A percentile compares a stretch with the other conserved stretches of the same genome.
These are phyloP conservation scores for Herpetomonas tarakana DNA, from an alignment of 208 protist species.

Conservation along the genomic window DNA sequence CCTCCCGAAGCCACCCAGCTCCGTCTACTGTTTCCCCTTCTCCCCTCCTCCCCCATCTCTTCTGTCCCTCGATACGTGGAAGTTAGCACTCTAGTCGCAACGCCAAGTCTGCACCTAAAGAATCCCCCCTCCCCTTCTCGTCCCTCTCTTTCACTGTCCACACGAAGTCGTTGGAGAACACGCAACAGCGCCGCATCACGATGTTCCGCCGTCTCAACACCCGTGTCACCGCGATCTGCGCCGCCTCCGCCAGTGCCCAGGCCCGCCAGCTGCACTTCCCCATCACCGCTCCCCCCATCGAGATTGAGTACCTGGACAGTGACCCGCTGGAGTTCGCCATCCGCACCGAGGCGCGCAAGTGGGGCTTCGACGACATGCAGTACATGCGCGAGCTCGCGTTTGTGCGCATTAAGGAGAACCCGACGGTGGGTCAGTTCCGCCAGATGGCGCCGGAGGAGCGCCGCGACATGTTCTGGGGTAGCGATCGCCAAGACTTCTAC, in stretches of 20 bases:
- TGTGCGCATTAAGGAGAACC: constrained; percentile 88
- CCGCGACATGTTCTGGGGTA: constrained; percentile 84
- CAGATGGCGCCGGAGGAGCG: constrained; percentile 81
- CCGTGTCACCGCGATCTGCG: constrained; percentile 28
- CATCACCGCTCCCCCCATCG: constrained; percentile 72
- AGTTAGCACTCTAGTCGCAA: too few species aligned
- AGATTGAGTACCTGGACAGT: constrained; percentile 84
- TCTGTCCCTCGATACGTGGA: too few species aligned
- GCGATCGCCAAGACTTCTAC: constrained; percentile 88
- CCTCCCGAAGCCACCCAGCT: too few species aligned
- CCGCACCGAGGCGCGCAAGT: constrained; percentile 85
- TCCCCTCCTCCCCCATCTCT: too few species aligned
- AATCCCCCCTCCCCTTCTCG: too few species aligned
- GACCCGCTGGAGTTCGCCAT: constrained; percentile 87
- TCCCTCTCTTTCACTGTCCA: not conserved
- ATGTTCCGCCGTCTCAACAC: constrained; percentile 55
- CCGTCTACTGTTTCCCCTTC: too few species aligned
- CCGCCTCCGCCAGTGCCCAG: constrained; percentile 26
- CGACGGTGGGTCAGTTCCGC: constrained; percentile 82
- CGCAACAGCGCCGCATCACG: too few species aligned
- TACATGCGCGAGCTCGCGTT: constrained; percentile 90
- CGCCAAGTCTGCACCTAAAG: too few species aligned
- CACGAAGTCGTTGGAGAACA: too few species aligned
- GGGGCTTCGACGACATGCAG: constrained; percentile 81
- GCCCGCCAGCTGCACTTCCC: constrained; percentile 76